Evolutionary conservation across 1,284 basidiomycete genomes (phyloP), one percentile per base, ranked within the genome.

Genomic region (Papiliotrema flavescens): DNA sequence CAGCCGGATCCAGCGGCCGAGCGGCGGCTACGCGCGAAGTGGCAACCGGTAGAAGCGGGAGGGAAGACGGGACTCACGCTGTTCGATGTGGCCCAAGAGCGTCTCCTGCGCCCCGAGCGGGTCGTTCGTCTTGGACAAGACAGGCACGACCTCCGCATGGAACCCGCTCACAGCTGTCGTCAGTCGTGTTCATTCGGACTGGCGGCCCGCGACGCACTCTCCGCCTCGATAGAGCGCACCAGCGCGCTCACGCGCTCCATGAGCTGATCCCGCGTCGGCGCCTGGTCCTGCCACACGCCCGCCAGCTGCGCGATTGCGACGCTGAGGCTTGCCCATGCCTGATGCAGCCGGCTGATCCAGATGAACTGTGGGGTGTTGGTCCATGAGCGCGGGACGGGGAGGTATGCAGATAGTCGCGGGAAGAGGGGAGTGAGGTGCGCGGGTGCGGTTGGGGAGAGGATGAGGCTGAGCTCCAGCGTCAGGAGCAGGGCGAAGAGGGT

Each of bases 401-500:
- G n/a, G n/a, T n/a, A n/a, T n/a, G n/a, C n/a, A 24, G 37, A 47
- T 26, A 13, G 43, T 2, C 54, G 57, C 14, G 60, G 41, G 40
- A 43, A 24, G 1, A 37, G 24, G 41, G 61, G 54, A 15, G 57
- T 28, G n/a, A 54, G 55, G 36, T 17, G 14, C 7, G 32, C 28
- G 20, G n/a, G 22, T 26, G 62, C 46, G 3, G 63, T 61, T 1
- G 73, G 66, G 1, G 64, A 57, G 32, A 73, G 60, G 26, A 73
- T 49, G 35, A 75, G 62, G 20, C 48, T 32, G 15, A 69, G 55
- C 47, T 75, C 73, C 19, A 80, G 78, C 2, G 81, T 79, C 37
- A 86, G 78, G 42, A 87, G 75, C 8, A 81, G 75, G 63, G 84
- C 85, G 36, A 91, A 79, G 41, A 87, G 73, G 66, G 85, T 87